Percentiles rank a stretch among this genome's conserved stretches.
Evolutionary conservation across 1,284 basidiomycete genomes (phyloP).

Genomic region (Moesziomyces sp.): DNA sequence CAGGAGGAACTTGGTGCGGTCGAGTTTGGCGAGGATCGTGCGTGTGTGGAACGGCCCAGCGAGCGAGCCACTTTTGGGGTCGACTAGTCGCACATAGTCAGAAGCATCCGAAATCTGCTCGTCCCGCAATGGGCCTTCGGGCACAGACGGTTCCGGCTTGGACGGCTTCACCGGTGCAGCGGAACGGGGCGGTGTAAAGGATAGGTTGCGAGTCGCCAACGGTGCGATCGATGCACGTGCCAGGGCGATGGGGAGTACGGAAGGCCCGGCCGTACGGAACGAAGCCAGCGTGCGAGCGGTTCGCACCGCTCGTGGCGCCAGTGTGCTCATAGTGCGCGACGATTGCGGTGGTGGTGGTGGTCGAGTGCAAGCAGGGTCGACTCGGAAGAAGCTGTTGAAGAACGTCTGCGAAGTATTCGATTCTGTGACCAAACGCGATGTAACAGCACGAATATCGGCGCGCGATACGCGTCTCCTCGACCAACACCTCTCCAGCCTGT

Average conservation of each 20-base stretch:
- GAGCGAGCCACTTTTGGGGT: conserved; percentile 54
- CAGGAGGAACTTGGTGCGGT: conserved; percentile 52
- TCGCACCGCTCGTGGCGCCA: too few relatives aligned
- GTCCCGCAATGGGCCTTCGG: conserved; percentile 29
- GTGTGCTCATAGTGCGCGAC: too few relatives aligned
- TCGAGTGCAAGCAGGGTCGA: neutral
- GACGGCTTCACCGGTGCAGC: neutral
- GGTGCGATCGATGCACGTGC: too few relatives aligned
- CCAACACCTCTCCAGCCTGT: conserved; percentile 5
- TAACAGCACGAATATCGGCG: too few relatives aligned
- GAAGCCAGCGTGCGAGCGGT: too few relatives aligned
- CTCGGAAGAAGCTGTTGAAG: neutral
- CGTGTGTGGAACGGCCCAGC: conserved; percentile 42
- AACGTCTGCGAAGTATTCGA: too few relatives aligned
- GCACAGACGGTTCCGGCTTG: neutral
- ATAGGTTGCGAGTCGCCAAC: neutral
- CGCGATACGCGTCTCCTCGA: conserved; percentile 2
- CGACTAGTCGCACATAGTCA: conserved; percentile 49
- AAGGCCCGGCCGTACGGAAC: too few relatives aligned
- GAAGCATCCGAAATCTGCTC: conserved; percentile 38
- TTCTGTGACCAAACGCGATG: too few relatives aligned
- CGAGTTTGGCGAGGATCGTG: conserved; percentile 53
- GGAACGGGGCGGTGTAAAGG: neutral
- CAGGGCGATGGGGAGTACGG: too few relatives aligned
- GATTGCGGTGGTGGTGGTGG: neutral